Conservation (phyloP, 129 eudicot species). For the Erigeron canadensis region DNA sequence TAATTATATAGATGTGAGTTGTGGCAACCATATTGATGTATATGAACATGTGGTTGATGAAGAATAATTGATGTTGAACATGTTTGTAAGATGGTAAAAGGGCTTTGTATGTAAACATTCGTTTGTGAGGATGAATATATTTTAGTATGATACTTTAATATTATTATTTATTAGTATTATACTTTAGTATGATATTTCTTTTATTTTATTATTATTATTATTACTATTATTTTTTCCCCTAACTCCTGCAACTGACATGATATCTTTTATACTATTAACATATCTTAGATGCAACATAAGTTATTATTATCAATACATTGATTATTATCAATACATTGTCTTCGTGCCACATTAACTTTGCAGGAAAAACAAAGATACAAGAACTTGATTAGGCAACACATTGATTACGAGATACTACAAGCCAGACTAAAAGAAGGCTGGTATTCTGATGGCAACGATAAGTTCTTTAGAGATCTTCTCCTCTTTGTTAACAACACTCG, state of each 20-base stretch:
- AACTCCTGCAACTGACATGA: too few relatives aligned
- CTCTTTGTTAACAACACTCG: constrained; percentile 62
- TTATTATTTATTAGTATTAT: neutral
- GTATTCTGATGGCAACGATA: constrained; percentile 48
- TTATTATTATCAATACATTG: too few relatives aligned
- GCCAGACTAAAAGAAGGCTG: constrained; percentile 55
- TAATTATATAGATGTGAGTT: neutral
- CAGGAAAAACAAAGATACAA: constrained; percentile 63
- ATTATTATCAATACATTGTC: too few relatives aligned
- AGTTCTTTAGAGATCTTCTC: constrained; percentile 60
- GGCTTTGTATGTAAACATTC: too few relatives aligned
- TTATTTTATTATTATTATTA: too few relatives aligned
- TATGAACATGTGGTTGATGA: too few relatives aligned
- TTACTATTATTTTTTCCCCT: neutral
- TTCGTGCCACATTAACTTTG: constrained; percentile 8
- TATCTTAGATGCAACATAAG: too few relatives aligned
- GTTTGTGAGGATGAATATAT: too few relatives aligned
- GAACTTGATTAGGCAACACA: constrained; percentile 58
- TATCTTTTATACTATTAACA: too few relatives aligned
- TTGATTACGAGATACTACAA: constrained; percentile 56
- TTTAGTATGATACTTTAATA: neutral
- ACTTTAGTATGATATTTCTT: neutral
- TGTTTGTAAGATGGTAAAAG: too few relatives aligned
- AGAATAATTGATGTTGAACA: too few relatives aligned
- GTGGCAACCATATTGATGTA: too few relatives aligned